Evolutionary conservation across 805 yeast genomes (phyloP), one percentile per base, ranked within the genome.

Genomic region (Metschnikowia amazonensis): DNA sequence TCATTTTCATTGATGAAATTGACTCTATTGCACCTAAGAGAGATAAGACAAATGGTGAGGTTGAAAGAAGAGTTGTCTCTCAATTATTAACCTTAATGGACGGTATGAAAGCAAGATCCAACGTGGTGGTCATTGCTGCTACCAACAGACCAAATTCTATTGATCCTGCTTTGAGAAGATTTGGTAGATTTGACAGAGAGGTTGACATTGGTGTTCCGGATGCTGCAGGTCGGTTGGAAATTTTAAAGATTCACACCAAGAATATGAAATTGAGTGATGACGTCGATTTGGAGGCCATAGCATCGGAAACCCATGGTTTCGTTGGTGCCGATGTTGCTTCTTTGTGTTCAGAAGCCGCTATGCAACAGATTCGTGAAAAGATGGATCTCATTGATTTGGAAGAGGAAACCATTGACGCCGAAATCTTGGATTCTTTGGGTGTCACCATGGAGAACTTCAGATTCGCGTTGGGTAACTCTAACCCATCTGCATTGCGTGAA

Each of bases 291-390:
- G 99, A 94, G 75, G 79, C 92, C 33, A 86, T 94, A 65, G 98
- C 99, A 13, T 75, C 95, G 21, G 99, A 94, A 74, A 94, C 99
- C 31, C 99, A 95, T 65, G 99, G 99, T 75, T 94, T 90, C 63
- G 99, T 94, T 49, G 99, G 99, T 76, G 96, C 97, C 42, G 99
- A 94, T 80, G 76, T 94, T 60, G 99, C 99, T 1, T 90, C 98
- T 6, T 77, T 94, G 63, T 94, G 99, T 78, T 89, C 97, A n/a
- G 99, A 95, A 74, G 99, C 99, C 54, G 99, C 99, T 48, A 94
- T 94, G 99, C 99, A 94, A 78, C 99, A 95, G 76, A 94, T 94
- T 63, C 88, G 99, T 73, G 99, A 94, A 74, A 94, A 94, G 81
- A 90, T 94, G 97, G 99, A 94, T 63, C 76, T 94, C 55, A 94